Evolutionary conservation across 371 early-diverging fungal genomes (phyloP).

Genomic region (Syncephalastrum monosporum): DNA sequence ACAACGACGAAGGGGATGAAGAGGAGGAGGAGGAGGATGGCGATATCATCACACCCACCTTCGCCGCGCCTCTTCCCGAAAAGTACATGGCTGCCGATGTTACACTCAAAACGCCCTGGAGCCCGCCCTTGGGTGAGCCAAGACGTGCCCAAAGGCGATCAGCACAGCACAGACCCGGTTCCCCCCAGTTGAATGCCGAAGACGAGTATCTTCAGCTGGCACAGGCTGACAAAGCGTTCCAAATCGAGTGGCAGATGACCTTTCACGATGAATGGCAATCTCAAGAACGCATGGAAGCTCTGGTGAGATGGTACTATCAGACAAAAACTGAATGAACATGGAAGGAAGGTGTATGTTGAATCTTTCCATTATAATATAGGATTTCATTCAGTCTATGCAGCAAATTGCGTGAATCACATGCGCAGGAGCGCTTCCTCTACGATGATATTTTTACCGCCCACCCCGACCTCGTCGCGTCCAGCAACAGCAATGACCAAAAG

Average conservation of each 20-base stretch:
- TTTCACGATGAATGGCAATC: slow-evolving; percentile 26
- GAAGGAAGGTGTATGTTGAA: no score
- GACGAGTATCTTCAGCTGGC: no score
- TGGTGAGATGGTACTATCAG: slow-evolving; percentile 26
- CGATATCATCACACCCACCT: slow-evolving; percentile 3
- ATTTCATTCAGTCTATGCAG: no score
- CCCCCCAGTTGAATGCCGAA: no score
- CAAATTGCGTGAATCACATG: slow-evolving; percentile 25
- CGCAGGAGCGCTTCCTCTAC: slow-evolving; percentile 20
- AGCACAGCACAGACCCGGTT: no score
- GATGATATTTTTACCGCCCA: slow-evolving; percentile 26
- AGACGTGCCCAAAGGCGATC: background rate
- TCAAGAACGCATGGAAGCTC: slow-evolving; percentile 22
- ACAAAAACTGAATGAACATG: background rate
- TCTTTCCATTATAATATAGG: no score
- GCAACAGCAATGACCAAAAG: background rate
- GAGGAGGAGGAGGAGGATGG: slow-evolving; percentile 4
- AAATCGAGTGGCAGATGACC: slow-evolving; percentile 21
- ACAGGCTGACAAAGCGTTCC: no score
- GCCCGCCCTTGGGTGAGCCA: no score
- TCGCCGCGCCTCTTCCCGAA: background rate
- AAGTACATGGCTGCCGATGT: no score
- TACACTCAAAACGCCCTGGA: no score
- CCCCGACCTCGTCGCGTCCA: slow-evolving; percentile 12
- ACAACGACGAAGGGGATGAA: background rate